These are phyloP conservation scores for Hanseniaspora uvarum DNA, from an alignment of 1,139 yeast genomes.

Conservation along the genomic window DNA sequence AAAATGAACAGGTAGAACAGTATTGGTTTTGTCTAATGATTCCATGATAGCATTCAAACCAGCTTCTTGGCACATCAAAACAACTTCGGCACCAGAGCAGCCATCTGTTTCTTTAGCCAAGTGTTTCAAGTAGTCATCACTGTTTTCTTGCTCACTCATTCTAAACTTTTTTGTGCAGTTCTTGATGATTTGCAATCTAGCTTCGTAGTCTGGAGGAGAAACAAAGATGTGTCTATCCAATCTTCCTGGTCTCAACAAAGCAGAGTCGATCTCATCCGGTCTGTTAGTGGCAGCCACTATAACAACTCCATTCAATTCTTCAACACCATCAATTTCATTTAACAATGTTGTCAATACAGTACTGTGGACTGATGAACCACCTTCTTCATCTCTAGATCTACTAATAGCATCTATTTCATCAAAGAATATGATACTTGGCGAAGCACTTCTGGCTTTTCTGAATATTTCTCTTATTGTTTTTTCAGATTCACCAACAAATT, in stretches of 20 bases:
- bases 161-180: conserved; percentile 53
- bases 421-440: conserved; percentile 85
- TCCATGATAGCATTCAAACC: conserved; percentile 89
- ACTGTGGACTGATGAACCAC: conserved; percentile 61
- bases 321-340: conserved; percentile 94
- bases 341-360: conserved; percentile 80
- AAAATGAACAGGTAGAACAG: conserved; percentile 57
- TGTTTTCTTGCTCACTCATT: conserved; percentile 34
- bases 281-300: conserved; percentile 92
- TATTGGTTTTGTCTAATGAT: conserved; percentile 39
- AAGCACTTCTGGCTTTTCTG: conserved; percentile 82
- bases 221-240: conserved; percentile 87
- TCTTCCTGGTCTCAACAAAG: conserved; percentile 86
- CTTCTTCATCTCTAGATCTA: conserved; percentile 54
- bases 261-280: conserved; percentile 87
- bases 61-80: conserved; percentile 84
- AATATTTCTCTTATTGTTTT: conserved; percentile 79
- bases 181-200: conserved; percentile 62
- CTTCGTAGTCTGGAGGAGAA: conserved; percentile 75
- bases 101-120: conserved; percentile 68
- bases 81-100: conserved; percentile 94
- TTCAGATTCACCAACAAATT: conserved; percentile 91
- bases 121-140: conserved; percentile 36
- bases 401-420: conserved; percentile 94
- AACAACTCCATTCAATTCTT: conserved; percentile 82